These are phyloP conservation scores for Fusarium domesticum DNA, from an alignment of 2,329 filamentous ascomycete species.

Conservation along the genomic window DNA sequence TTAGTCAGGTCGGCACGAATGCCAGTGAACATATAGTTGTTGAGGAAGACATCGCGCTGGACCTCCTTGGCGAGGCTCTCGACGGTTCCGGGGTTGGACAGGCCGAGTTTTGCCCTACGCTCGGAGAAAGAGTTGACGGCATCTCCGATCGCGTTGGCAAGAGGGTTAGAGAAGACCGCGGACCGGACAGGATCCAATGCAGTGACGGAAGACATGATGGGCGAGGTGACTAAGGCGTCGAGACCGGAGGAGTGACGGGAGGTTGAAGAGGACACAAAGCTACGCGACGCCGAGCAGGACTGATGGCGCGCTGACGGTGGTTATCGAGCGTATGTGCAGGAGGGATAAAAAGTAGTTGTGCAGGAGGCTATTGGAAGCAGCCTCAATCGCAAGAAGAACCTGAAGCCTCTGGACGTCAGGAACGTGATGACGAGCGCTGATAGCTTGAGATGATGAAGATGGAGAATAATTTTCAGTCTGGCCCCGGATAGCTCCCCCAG, in stretches of 20 bases:
- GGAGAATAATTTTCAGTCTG: conserved; percentile 38
- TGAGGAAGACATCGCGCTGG: conserved; percentile 92
- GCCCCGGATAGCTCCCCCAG: conserved; percentile 26
- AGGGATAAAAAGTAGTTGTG: conserved; percentile 9
- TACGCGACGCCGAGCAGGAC: conserved; percentile 18
- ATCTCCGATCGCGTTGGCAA: conserved; percentile 68
- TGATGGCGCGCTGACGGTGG: conserved; percentile 8
- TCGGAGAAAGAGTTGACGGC: conserved; percentile 79
- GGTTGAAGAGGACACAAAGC: conserved; percentile 20
- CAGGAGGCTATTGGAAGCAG: conserved; percentile 21
- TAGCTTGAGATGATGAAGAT: conserved; percentile 27
- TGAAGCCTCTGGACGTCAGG: conserved; percentile 30
- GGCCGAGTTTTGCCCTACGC: conserved; percentile 79
- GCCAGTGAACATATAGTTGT: conserved; percentile 95
- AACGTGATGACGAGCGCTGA: conserved; percentile 34
- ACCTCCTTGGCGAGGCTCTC: conserved; percentile 90
- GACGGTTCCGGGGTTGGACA: conserved; percentile 88
- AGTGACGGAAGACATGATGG: conserved; percentile 50
- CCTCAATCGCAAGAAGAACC: conserved; percentile 25
- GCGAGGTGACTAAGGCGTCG: conserved; percentile 29
- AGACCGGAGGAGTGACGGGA: conserved; percentile 24
- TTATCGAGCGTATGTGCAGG: conserved; percentile 2
- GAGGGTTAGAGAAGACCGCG: conserved; percentile 71
- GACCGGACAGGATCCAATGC: conserved; percentile 53
- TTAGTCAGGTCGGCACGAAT: conserved; percentile 96